Evolutionary conservation across 768 basidiomycete genomes (phyloP).

Genomic region (Punctularia strigosozonata): DNA sequence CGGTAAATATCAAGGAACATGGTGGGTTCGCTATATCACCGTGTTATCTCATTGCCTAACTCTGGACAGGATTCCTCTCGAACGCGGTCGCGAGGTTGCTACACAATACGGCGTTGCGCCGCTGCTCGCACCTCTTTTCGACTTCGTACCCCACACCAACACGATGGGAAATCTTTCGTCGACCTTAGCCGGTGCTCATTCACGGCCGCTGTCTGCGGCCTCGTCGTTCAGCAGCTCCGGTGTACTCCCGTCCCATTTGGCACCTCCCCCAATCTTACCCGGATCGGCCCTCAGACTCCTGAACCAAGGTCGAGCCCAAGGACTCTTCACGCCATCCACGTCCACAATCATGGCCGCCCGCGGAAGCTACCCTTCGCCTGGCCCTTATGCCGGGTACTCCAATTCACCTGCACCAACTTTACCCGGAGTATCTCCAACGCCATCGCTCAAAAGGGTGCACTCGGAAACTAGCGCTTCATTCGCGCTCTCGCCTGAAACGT

Average conservation of each 20-base stretch:
- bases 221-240: constrained; percentile 50
- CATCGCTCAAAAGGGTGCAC: too few relatives aligned
- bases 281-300: constrained; percentile 76
- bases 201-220: constrained; percentile 56
- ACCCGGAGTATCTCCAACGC: constrained; percentile 30
- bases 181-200: constrained; percentile 29
- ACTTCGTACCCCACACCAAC: constrained; percentile 73
- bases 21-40: constrained; percentile 38
- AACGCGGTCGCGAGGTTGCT: constrained; percentile 88
- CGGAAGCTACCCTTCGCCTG: constrained; percentile 41
- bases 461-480: too few relatives aligned
- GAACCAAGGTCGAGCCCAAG: constrained; percentile 79
- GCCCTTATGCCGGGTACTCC: constrained; percentile 31
- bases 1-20: constrained; percentile 98
- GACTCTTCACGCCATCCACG: constrained; percentile 77
- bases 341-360: constrained; percentile 39
- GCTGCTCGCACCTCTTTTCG: constrained; percentile 82
- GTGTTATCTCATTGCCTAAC: neutral
- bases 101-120: constrained; percentile 84
- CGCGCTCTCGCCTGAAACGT: too few relatives aligned
- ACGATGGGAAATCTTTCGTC: constrained; percentile 56
- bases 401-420: constrained; percentile 32
- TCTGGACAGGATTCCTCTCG: constrained; percentile 79
- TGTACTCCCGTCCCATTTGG: constrained; percentile 28
- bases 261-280: constrained; percentile 79